phyloP scores from a whole-genome alignment of 1,139 yeast genomes.

The Kodamaea derodonti region DNA sequence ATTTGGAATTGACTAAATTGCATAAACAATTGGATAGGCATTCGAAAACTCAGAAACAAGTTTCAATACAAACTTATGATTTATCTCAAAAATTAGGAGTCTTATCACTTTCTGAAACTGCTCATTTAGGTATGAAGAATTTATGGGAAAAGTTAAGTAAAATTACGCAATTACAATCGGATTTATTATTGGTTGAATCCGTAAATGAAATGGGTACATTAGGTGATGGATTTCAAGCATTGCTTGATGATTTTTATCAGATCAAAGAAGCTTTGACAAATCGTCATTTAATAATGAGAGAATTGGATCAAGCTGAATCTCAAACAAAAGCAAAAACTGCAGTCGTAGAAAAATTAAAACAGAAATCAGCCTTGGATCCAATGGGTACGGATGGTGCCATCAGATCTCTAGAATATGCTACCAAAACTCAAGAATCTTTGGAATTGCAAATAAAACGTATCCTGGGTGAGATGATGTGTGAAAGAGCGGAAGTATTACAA shows the following conservation, averaged over 20 bases:
- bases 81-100: conserved; percentile 56
- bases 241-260: conserved; percentile 74
- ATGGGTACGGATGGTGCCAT: conserved; percentile 89
- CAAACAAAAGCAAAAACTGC: conserved; percentile 68
- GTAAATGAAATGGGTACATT: conserved; percentile 71
- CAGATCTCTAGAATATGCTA: conserved; percentile 71
- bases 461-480: conserved; percentile 81
- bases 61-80: conserved; percentile 59
- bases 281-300: conserved; percentile 89
- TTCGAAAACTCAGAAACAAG: conserved; percentile 50
- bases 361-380: conserved; percentile 76
- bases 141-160: conserved; percentile 81
- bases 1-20: conserved; percentile 56
- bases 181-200: conserved; percentile 69
- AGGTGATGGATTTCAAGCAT: conserved; percentile 68
- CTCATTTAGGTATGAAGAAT: conserved; percentile 64
- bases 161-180: conserved; percentile 67
- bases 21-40: conserved; percentile 52
- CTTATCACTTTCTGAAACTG: conserved; percentile 48
- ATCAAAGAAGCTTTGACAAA: conserved; percentile 92
- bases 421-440: conserved; percentile 72
- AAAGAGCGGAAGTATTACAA: conserved; percentile 53
- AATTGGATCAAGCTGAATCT: conserved; percentile 73
- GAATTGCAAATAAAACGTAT: conserved; percentile 74
- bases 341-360: conserved; percentile 70